Conservation (phyloP, 306 rosid species). For the Castanospermum australe region DNA sequence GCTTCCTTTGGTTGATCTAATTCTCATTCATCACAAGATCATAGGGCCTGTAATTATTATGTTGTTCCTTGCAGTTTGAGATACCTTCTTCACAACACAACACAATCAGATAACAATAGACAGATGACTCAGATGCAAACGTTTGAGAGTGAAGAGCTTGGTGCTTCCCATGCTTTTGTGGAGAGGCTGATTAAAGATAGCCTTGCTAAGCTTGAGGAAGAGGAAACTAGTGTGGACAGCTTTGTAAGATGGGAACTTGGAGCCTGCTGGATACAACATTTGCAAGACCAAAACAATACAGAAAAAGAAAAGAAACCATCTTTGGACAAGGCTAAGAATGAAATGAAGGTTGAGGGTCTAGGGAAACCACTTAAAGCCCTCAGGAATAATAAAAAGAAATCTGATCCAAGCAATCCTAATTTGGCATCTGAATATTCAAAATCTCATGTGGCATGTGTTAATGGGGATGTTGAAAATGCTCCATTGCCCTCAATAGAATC, state of each 20-base stretch:
- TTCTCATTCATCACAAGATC: constrained; percentile 3
- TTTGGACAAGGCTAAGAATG: constrained; percentile 68
- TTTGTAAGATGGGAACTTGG: constrained; percentile 99
- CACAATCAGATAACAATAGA: constrained; percentile 60
- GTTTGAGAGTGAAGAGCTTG: constrained; percentile 60
- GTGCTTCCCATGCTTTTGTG: constrained; percentile 54
- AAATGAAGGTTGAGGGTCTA: constrained; percentile 97
- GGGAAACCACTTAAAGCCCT: constrained; percentile 90
- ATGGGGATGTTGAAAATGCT: constrained; percentile 53
- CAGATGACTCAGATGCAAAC: constrained; percentile 40
- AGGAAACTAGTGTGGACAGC: constrained; percentile 52
- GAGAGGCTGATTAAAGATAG: constrained; percentile 73
- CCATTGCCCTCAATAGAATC: constrained; percentile 45
- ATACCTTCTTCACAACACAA: constrained; percentile 71
- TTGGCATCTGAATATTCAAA: constrained; percentile 47
- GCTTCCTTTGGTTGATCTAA: constrained; percentile 8
- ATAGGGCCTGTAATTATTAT: constrained; percentile 20
- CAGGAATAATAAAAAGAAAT: constrained; percentile 71
- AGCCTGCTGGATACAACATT: constrained; percentile 99
- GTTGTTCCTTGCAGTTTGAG: constrained; percentile 68
- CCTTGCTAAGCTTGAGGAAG: constrained; percentile 75
- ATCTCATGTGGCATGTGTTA: constrained; percentile 38
- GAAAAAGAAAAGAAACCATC: constrained; percentile 81
- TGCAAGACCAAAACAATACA: constrained; percentile 89
- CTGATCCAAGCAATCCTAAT: constrained; percentile 53